Conservation (phyloP, 2,329 filamentous ascomycete genomes). For the Colletotrichum musicola region DNA sequence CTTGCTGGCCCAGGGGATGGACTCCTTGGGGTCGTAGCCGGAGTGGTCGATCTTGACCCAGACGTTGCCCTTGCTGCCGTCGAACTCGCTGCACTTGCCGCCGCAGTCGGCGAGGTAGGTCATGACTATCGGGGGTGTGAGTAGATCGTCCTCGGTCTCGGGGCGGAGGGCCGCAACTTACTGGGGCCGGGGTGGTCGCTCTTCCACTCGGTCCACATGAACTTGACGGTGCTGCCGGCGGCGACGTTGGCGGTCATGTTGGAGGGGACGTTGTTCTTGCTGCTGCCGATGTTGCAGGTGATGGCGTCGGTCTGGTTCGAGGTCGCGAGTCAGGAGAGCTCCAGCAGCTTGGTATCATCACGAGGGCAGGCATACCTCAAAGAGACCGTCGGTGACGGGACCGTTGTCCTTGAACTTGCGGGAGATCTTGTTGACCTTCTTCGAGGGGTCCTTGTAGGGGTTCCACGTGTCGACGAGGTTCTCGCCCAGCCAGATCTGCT, state of each 20-base stretch:
- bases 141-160: neutral
- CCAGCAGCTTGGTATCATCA: neutral
- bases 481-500: constrained; percentile 36
- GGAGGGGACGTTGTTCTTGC: constrained; percentile 54
- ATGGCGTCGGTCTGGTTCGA: constrained; percentile 43
- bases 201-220: constrained; percentile 59
- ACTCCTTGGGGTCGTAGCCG: constrained; percentile 46
- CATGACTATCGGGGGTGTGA: constrained; percentile 15
- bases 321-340: neutral
- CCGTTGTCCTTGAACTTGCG: constrained; percentile 45
- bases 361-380: constrained; percentile 26
- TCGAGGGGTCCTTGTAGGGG: constrained; percentile 46
- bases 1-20: constrained; percentile 51
- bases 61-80: constrained; percentile 41
- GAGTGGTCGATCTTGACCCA: constrained; percentile 55
- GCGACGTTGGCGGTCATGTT: constrained; percentile 52
- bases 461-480: constrained; percentile 46
- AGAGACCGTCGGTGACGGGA: constrained; percentile 44
- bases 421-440: constrained; percentile 45
- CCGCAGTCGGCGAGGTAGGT: constrained; percentile 52
- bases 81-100: constrained; percentile 40
- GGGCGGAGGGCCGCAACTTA: neutral
- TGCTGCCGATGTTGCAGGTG: constrained; percentile 58
- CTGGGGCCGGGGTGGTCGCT: constrained; percentile 60
- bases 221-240: constrained; percentile 55